A percentile compares a stretch with the other conserved stretches of the same genome.
Evolutionary conservation across 2,329 filamentous ascomycete species (phyloP).

Genomic region (Diaporthe sp.): DNA sequence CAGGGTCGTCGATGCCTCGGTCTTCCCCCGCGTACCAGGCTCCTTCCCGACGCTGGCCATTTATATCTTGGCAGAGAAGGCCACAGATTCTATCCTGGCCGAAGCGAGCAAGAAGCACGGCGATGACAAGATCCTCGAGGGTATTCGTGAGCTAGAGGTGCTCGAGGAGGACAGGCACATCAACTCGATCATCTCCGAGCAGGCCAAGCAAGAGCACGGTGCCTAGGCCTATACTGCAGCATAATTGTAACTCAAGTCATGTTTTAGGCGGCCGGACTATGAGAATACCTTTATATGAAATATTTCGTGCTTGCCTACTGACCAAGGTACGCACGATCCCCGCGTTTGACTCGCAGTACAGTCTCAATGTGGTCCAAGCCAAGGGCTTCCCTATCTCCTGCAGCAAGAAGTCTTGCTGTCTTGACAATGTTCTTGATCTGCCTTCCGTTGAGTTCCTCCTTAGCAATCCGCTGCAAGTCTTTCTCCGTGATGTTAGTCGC

Average conservation of each 20-base stretch:
- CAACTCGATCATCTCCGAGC: slow-evolving; percentile 15
- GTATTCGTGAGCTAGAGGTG: slow-evolving; percentile 6
- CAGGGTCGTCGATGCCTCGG: slow-evolving; percentile 16
- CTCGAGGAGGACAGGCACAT: slow-evolving; percentile 10
- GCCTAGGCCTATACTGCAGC: not conserved
- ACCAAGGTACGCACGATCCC: too few species aligned
- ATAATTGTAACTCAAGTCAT: too few species aligned
- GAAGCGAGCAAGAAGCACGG: not conserved
- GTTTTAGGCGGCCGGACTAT: too few species aligned
- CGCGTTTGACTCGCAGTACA: too few species aligned
- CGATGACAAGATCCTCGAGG: slow-evolving; percentile 39
- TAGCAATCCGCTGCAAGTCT: not conserved
- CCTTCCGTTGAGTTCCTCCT: slow-evolving; percentile 42
- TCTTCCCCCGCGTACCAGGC: slow-evolving; percentile 14
- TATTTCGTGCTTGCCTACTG: too few species aligned
- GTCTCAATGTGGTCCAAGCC: too few species aligned
- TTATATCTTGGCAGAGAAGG: slow-evolving; percentile 27
- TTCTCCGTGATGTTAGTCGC: too few species aligned
- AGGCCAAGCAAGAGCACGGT: not conserved
- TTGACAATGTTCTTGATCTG: slow-evolving; percentile 47
- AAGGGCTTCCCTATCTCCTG: too few species aligned
- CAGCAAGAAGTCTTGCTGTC: slow-evolving; percentile 32
- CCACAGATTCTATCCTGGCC: slow-evolving; percentile 7
- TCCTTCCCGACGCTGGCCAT: slow-evolving; percentile 18
- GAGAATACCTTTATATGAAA: too few species aligned